Percentiles rank a stretch among this genome's conserved stretches.
Conservation (phyloP, 108 stramenopile genomes). For the Cyclotella distinguenda region DNA sequence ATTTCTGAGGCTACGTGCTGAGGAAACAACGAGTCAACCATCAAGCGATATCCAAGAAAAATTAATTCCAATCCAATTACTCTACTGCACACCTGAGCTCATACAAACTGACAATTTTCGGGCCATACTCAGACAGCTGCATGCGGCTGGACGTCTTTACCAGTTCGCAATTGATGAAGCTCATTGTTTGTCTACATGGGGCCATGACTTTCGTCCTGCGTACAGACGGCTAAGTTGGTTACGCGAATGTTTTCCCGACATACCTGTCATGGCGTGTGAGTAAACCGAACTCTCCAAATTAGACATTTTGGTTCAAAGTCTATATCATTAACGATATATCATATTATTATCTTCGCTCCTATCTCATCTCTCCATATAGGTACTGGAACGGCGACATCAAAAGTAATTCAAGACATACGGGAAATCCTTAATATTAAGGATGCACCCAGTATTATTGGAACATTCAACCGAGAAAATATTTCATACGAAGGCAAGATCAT, state of each 20-base stretch:
- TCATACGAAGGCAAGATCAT: conserved; percentile 79
- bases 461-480: conserved; percentile 94
- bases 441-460: conserved; percentile 56
- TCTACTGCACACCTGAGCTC: conserved; percentile 97
- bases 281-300: no score
- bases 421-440: conserved; percentile 39
- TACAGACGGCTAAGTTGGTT: conserved; percentile 70
- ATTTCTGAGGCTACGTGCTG: conserved; percentile 47
- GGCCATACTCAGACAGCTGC: conserved; percentile 56
- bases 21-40: conserved; percentile 18
- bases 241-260: conserved; percentile 72
- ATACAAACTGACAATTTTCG: conserved; percentile 79
- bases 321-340: no score
- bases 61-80: conserved; percentile 58
- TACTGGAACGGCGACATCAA: conserved; percentile 94
- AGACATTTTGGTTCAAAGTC: no score
- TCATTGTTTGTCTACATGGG: conserved; percentile 93
- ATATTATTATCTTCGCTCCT: no score
- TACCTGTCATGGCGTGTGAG: conserved; percentile 80
- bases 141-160: conserved; percentile 62
- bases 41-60: not conserved
- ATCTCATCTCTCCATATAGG: conserved; percentile 23
- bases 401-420: conserved; percentile 81
- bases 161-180: conserved; percentile 97
- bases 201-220: conserved; percentile 90